Evolutionary conservation across 129 eudicot species (phyloP), one percentile per base, ranked within the genome.

Genomic region (Silybum marianum): DNA sequence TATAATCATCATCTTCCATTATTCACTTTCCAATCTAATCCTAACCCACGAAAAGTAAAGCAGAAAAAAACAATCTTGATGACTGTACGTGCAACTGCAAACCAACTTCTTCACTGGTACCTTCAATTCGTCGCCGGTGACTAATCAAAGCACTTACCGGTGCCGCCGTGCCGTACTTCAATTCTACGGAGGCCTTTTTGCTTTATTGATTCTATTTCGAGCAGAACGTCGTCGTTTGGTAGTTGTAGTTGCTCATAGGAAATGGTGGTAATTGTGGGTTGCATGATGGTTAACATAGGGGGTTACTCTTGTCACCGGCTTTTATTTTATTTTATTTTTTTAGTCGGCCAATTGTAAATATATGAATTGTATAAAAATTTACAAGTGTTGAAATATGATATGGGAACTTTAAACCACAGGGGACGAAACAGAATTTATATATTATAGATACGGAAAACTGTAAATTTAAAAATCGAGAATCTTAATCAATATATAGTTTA

Each of bases 101-200:
- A 18, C 2, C 69, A 19, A 28, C 86, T 22, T 58, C 87, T 28
- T 28, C 79, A 21, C 32, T 80, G 7, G 34, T 87, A 18, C 69
- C 86, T 28, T 44, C 3, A 32, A 32, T 32, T 32, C 88, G 24
- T 38, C 86, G 32, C 78, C 71, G 73, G 89, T 24, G 71, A 76
- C 70, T 28, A 21, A 72, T 40, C 93, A 84, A 86, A 94, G 97
- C 92, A 92, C 86, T 90, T 94, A 7, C 94, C 94, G 44, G 94
- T 92, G 73, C 97, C 97, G 26, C 94, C 36, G 94, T 92, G 73
- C 97, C 97, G 26, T 92, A 92, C 84, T 88, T 92, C n/a, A n/a
- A n/a, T n/a, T n/a, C 10, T 92, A 90, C 80, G 91, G 94, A 3
- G 97, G 97, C 16, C 70, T 92, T 28, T 28, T 28, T 28, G 30